Percentiles rank a stretch among this genome's conserved stretches.
phyloP scores from a whole-genome alignment of 495 filamentous ascomycete genomes.

The Aspergillus heteromorphus region DNA sequence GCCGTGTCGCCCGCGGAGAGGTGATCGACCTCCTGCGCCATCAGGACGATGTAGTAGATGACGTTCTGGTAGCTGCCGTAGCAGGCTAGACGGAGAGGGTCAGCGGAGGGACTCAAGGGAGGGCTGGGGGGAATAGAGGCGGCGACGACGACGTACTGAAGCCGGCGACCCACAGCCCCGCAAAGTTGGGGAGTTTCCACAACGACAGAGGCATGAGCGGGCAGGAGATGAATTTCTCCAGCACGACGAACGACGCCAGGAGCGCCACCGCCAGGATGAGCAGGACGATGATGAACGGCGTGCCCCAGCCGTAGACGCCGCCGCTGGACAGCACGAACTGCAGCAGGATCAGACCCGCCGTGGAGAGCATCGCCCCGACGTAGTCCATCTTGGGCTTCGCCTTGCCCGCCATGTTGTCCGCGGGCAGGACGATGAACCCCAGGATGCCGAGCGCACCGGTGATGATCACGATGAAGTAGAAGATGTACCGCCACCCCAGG shows the following conservation, averaged over 20 bases:
- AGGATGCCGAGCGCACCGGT: constrained; percentile 24
- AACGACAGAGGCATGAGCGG: constrained; percentile 32
- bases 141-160: constrained; percentile 37
- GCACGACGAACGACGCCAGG: constrained; percentile 33
- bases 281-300: constrained; percentile 41
- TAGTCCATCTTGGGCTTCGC: constrained; percentile 29
- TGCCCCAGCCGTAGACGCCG: constrained; percentile 40
- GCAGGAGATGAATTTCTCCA: constrained; percentile 29
- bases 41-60: constrained; percentile 36
- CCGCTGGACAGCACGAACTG: constrained; percentile 36
- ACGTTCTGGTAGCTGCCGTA: constrained; percentile 37
- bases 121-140: too few relatives aligned
- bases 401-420: constrained; percentile 14
- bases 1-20: constrained; percentile 30
- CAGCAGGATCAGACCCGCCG: constrained; percentile 30
- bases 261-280: constrained; percentile 36
- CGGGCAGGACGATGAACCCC: constrained; percentile 30
- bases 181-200: constrained; percentile 35
- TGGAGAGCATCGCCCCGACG: constrained; percentile 28
- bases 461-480: constrained; percentile 31
- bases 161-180: constrained; percentile 33
- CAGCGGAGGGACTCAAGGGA: too few relatives aligned
- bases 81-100: too few relatives aligned
- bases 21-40: constrained; percentile 30
- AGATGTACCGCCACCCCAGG: constrained; percentile 34